A percentile compares a stretch with the other conserved stretches of the same genome.
Evolutionary conservation across 2,329 filamentous ascomycete species (phyloP).

Genomic region (Ceratocystis cubensis): DNA sequence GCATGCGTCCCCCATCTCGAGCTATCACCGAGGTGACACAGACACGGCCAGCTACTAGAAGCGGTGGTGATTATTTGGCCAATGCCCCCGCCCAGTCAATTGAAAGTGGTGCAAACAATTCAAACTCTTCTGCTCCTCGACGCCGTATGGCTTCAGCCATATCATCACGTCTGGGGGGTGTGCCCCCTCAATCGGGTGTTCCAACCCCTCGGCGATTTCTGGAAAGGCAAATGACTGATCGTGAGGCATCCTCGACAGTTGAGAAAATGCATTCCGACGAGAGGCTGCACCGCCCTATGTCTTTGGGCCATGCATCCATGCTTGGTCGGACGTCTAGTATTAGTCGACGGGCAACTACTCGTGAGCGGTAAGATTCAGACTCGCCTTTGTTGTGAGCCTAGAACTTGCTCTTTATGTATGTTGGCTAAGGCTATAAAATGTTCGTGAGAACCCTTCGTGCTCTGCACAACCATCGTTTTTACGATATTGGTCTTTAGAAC

Average conservation of each 20-base stretch:
- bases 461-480: not conserved
- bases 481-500: not conserved
- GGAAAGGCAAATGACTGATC: slow-evolving; percentile 21
- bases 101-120: slow-evolving; percentile 25
- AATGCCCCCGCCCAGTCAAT: slow-evolving; percentile 21
- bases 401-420: not conserved
- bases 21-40: slow-evolving; percentile 43
- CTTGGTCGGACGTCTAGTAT: slow-evolving; percentile 37
- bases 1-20: slow-evolving; percentile 45
- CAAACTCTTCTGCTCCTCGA: slow-evolving; percentile 36
- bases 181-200: slow-evolving; percentile 16
- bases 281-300: slow-evolving; percentile 34
- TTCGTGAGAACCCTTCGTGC: not conserved
- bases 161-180: slow-evolving; percentile 32
- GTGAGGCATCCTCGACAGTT: slow-evolving; percentile 22
- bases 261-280: slow-evolving; percentile 33
- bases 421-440: not conserved
- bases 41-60: slow-evolving; percentile 27
- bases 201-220: slow-evolving; percentile 17
- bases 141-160: slow-evolving; percentile 41
- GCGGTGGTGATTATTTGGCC: slow-evolving; percentile 29
- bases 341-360: slow-evolving; percentile 28
- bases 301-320: slow-evolving; percentile 33
- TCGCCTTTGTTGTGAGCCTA: slow-evolving; percentile 3
- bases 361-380: slow-evolving; percentile 28